phyloP scores from a whole-genome alignment of 2,329 filamentous ascomycete species.

The Colletotrichum costaricense region DNA sequence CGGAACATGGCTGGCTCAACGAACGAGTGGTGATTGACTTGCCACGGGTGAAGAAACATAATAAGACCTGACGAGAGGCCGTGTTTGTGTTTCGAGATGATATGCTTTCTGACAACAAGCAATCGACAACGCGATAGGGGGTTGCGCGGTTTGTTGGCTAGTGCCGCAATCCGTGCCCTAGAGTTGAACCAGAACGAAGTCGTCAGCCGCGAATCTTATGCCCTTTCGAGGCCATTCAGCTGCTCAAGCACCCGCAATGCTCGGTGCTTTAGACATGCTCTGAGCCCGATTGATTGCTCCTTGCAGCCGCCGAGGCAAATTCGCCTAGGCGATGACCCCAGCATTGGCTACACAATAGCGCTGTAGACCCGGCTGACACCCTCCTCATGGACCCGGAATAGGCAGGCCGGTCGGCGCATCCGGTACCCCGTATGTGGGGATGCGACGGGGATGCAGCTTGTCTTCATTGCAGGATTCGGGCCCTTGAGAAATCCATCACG shows the following conservation, averaged over 20 bases:
- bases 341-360: conserved; percentile 9
- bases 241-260: conserved; percentile 12
- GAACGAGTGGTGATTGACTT: conserved; percentile 17
- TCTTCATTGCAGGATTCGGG: conserved; percentile 25
- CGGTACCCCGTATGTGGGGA: conserved; percentile 31
- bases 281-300: conserved; percentile 24
- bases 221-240: conserved; percentile 19
- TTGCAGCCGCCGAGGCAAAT: conserved; percentile 31
- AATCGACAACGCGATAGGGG: conserved; percentile 10
- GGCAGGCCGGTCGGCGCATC: conserved; percentile 35
- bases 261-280: conserved; percentile 1
- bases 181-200: conserved; percentile 2
- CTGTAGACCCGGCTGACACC: conserved; percentile 16
- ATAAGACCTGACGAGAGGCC: conserved; percentile 1
- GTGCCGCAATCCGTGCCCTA: not conserved
- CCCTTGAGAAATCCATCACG: conserved; percentile 10
- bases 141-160: conserved; percentile 9
- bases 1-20: conserved; percentile 4
- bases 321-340: conserved; percentile 23
- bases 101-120: conserved; percentile 8
- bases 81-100: conserved; percentile 28
- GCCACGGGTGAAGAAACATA: conserved; percentile 1
- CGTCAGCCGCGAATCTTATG: conserved; percentile 1
- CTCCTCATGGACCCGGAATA: conserved; percentile 27
- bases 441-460: conserved; percentile 23